Conservation (phyloP, 2,329 filamentous ascomycete species). For the Pseudonectria foliicola region DNA sequence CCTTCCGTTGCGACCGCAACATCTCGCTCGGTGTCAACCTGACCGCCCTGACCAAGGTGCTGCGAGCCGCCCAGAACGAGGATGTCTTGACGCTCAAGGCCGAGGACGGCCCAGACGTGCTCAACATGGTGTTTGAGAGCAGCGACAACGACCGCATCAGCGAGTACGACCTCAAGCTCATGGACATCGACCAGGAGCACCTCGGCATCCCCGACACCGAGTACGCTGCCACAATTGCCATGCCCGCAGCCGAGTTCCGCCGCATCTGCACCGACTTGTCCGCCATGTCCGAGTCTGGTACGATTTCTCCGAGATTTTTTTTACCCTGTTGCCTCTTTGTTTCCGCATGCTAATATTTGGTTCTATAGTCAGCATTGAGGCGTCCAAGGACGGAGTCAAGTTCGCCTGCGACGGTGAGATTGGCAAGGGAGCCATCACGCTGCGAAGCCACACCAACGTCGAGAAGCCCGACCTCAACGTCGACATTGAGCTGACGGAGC, state of each 20-base stretch:
- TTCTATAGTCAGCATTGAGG: constrained; percentile 78
- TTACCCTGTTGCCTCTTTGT: no score
- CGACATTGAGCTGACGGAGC: constrained; percentile 84
- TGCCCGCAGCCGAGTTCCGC: constrained; percentile 87
- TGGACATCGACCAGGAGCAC: constrained; percentile 99
- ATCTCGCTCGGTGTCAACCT: constrained; percentile 97
- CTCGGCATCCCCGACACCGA: constrained; percentile 98
- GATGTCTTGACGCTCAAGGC: constrained; percentile 96
- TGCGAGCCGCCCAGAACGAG: constrained; percentile 88
- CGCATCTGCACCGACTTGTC: constrained; percentile 90
- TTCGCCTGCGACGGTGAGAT: constrained; percentile 93
- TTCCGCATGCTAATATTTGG: constrained; percentile 6
- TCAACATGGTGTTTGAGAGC: constrained; percentile 95
- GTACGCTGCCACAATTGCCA: constrained; percentile 82
- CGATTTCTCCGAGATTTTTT: constrained; percentile 24
- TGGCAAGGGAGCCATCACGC: constrained; percentile 86
- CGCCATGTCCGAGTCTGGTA: constrained; percentile 92
- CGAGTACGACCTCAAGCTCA: constrained; percentile 99
- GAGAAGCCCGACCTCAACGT: constrained; percentile 85
- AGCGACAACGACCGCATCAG: constrained; percentile 80
- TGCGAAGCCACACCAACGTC: constrained; percentile 80
- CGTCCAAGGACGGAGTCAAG: constrained; percentile 93
- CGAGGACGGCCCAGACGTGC: constrained; percentile 89
- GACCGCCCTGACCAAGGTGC: constrained; percentile 91
- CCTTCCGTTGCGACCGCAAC: constrained; percentile 98